phyloP scores from a whole-genome alignment of 352 stramenopile genomes.

The Pythium grandisporangium region DNA sequence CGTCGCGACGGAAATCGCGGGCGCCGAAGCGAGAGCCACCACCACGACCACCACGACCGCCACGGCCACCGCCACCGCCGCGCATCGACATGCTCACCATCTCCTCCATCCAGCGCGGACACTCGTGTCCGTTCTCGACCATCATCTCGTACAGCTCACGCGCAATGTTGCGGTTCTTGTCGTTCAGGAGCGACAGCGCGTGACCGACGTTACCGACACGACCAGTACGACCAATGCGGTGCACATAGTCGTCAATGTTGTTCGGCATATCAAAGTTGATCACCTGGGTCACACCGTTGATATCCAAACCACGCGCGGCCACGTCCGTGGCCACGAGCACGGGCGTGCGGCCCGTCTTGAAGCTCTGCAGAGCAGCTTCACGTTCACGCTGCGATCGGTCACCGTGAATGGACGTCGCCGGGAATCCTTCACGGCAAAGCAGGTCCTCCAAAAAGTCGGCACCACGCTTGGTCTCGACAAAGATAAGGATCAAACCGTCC shows the following conservation, averaged over 20 bases:
- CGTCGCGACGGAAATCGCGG: constrained; percentile 80
- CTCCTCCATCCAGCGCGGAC: constrained; percentile 91
- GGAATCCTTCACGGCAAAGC: constrained; percentile 88
- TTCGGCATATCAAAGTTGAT: constrained; percentile 98
- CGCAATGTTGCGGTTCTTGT: constrained; percentile 97
- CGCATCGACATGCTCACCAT: constrained; percentile 84
- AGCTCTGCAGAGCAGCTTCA: constrained; percentile 88
- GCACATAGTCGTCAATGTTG: constrained; percentile 99
- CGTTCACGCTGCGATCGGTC: constrained; percentile 95
- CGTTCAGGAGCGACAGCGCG: constrained; percentile 98
- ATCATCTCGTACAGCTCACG: constrained; percentile 96
- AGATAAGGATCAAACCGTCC: constrained; percentile 93
- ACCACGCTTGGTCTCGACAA: constrained; percentile 98
- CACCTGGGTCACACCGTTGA: constrained; percentile 93
- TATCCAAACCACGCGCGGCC: constrained; percentile 97
- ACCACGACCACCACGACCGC: constrained; percentile 29
- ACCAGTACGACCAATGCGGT: constrained; percentile 98
- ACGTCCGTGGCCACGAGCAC: constrained; percentile 99
- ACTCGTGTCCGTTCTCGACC: constrained; percentile 93
- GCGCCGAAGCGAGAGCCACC: constrained; percentile 76
- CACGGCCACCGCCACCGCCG: constrained; percentile 42
- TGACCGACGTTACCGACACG: constrained; percentile 97
- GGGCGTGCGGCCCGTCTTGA: constrained; percentile 86
- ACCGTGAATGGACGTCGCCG: constrained; percentile 95
- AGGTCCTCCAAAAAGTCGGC: constrained; percentile 96